Evolutionary conservation across 306 rosid species (phyloP).

Genomic region (Astragalus glycyphyllos): DNA sequence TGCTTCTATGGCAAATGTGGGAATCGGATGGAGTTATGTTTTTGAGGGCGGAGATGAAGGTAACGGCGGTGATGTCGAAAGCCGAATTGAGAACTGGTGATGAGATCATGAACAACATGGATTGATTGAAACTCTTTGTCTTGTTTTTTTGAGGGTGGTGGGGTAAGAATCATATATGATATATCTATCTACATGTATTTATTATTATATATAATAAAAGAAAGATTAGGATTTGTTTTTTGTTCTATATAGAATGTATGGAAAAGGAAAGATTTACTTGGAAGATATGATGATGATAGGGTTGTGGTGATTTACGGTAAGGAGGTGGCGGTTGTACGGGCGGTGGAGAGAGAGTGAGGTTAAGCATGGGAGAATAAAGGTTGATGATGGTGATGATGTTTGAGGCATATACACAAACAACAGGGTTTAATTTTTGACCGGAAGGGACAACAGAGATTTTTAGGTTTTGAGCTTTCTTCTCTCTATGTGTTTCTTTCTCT

Average conservation of each 20-base stretch:
- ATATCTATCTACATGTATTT: background rate
- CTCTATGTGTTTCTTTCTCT: too few relatives aligned
- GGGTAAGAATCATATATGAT: too few relatives aligned
- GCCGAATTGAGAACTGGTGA: constrained; percentile 49
- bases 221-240: too few relatives aligned
- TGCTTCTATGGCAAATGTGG: too few relatives aligned
- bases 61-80: constrained; percentile 59
- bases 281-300: background rate
- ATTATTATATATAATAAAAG: too few relatives aligned
- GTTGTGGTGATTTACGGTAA: constrained; percentile 34
- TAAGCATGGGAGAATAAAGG: constrained; percentile 59
- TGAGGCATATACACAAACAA: constrained; percentile 34
- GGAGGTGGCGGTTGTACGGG: constrained; percentile 49
- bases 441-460: constrained; percentile 35
- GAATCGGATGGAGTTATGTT: too few relatives aligned
- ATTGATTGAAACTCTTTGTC: background rate
- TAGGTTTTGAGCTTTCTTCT: background rate
- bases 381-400: background rate
- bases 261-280: background rate
- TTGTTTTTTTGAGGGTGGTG: background rate
- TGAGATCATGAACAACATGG: constrained; percentile 63
- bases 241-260: too few relatives aligned
- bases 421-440: constrained; percentile 2
- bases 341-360: constrained; percentile 52
- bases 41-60: constrained; percentile 51